These are phyloP conservation scores for Yarrowia alimentaria DNA, from an alignment of 805 yeast genomes.

Conservation along the genomic window DNA sequence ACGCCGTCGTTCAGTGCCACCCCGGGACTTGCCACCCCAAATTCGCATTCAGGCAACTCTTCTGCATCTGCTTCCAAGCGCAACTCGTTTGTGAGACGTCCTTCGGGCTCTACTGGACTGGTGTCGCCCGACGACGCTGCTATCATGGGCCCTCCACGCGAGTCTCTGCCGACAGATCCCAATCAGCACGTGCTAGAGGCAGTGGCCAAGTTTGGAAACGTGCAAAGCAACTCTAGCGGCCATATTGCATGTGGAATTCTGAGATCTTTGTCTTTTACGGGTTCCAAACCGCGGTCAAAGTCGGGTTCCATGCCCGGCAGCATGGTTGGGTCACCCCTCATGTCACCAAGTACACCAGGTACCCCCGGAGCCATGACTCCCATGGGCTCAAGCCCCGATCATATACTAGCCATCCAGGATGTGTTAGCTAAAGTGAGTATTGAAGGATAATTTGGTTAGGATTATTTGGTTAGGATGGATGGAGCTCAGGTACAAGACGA, in stretches of 20 bases:
- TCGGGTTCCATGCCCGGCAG: constrained; percentile 5
- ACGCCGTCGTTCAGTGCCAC: constrained; percentile 6
- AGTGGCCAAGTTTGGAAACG: constrained; percentile 19
- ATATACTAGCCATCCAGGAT: constrained; percentile 19
- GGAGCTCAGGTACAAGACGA: no score
- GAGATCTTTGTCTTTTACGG: constrained; percentile 7
- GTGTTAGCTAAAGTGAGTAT: constrained; percentile 19
- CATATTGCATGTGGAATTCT: constrained; percentile 22
- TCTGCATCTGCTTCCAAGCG: constrained; percentile 10
- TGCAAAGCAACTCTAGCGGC: constrained; percentile 18
- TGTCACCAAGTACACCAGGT: constrained; percentile 1
- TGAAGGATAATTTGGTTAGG: no score
- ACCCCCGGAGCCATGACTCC: constrained; percentile 23
- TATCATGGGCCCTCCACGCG: constrained; percentile 14
- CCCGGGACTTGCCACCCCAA: constrained; percentile 5
- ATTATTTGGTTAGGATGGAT: no score
- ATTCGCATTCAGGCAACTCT: constrained; percentile 11
- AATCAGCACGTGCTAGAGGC: constrained; percentile 23
- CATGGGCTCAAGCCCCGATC: background rate
- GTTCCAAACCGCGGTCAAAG: constrained; percentile 2
- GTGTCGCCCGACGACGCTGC: constrained; percentile 17
- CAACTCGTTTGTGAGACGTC: constrained; percentile 5
- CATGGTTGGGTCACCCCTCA: constrained; percentile 11
- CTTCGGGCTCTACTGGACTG: constrained; percentile 4
- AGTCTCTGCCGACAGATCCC: constrained; percentile 7